Conservation (phyloP, 495 filamentous ascomycete species). For the Choiromyces venosus region DNA sequence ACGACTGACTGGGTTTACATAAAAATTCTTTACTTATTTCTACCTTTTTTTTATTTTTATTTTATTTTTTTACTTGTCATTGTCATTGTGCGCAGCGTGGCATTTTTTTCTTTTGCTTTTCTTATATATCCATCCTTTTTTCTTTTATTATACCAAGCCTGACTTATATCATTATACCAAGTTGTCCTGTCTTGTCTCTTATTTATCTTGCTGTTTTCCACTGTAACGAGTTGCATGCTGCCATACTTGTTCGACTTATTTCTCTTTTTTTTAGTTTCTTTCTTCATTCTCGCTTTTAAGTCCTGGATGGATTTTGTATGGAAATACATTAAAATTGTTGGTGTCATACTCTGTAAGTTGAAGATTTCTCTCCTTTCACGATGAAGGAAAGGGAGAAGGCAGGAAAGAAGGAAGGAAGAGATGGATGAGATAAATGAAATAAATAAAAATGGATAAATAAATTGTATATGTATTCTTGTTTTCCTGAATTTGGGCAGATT, state of each 20-base stretch:
- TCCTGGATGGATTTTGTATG: neutral
- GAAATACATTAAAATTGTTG: neutral
- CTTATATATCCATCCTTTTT: constrained; percentile 3
- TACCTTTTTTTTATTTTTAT: neutral
- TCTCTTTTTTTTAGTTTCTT: neutral
- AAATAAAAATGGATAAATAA: neutral
- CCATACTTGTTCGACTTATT: too few species aligned
- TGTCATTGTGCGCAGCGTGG: neutral
- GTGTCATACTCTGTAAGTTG: neutral
- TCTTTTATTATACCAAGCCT: neutral
- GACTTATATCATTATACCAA: neutral
- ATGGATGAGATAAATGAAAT: neutral
- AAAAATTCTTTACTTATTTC: neutral
- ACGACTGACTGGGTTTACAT: neutral
- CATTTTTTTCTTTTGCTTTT: neutral
- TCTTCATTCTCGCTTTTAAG: neutral
- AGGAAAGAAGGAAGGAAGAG: too few species aligned
- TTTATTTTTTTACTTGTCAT: neutral
- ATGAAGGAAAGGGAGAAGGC: too few species aligned
- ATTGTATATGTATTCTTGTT: neutral
- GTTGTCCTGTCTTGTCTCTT: neutral
- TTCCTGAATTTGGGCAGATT: too few species aligned
- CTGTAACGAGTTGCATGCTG: neutral
- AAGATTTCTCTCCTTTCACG: too few species aligned
- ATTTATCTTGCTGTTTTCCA: neutral